A percentile compares a stretch with the other conserved stretches of the same genome.
Conservation (phyloP, 352 stramenopile genomes). For the Phytopythium helicoides region DNA sequence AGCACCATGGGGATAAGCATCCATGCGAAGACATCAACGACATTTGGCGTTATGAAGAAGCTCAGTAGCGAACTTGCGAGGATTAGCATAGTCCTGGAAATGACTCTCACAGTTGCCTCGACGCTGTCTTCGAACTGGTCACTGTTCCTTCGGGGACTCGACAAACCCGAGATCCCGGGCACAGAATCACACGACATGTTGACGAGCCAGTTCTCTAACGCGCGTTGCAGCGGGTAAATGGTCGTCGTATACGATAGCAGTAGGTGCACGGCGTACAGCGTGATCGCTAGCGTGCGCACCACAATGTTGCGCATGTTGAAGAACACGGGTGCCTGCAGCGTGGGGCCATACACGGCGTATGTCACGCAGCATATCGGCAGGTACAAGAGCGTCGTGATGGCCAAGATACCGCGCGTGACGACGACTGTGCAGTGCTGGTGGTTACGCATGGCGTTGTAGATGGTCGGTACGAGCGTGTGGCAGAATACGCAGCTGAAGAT, state of each 20-base stretch:
- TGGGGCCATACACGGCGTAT: constrained; percentile 75
- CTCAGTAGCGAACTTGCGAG: constrained; percentile 45
- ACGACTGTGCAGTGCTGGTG: constrained; percentile 49
- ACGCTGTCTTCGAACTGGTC: constrained; percentile 12
- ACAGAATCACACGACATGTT: constrained; percentile 16
- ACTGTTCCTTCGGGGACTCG: constrained; percentile 7
- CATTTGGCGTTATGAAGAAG: constrained; percentile 51
- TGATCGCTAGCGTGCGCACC: constrained; percentile 68
- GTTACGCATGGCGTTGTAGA: constrained; percentile 74
- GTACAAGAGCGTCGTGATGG: constrained; percentile 53
- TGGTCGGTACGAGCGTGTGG: constrained; percentile 69
- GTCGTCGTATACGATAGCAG: constrained; percentile 70
- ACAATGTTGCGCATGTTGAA: constrained; percentile 82
- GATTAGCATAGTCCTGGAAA: constrained; percentile 51
- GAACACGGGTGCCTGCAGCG: constrained; percentile 70
- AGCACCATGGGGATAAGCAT: constrained; percentile 63
- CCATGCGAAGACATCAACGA: constrained; percentile 57
- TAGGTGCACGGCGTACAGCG: constrained; percentile 75
- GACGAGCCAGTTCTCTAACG: constrained; percentile 57
- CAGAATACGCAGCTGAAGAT: constrained; percentile 63
- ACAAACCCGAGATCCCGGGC: constrained; percentile 4
- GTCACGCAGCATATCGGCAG: constrained; percentile 74
- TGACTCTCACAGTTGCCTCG: constrained; percentile 33
- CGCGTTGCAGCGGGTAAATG: constrained; percentile 64
- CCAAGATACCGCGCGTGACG: constrained; percentile 48